Percentiles rank a stretch among this genome's conserved stretches.
Conservation (phyloP, 768 basidiomycete genomes). For the Aureoboletus auriporus region DNA sequence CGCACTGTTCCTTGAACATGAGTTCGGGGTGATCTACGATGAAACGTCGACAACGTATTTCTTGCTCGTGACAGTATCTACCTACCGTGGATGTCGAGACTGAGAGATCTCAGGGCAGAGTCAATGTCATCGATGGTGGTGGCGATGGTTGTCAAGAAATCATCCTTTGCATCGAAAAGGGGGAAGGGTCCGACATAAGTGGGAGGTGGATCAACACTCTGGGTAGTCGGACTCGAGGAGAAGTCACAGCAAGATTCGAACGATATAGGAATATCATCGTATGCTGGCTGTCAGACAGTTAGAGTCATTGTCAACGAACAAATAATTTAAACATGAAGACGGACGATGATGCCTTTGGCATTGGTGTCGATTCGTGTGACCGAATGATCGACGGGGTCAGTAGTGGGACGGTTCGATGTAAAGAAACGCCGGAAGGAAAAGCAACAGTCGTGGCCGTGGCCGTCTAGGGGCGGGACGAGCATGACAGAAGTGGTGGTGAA, state of each 20-base stretch:
- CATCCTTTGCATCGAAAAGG: conserved; percentile 19
- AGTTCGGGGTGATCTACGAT: conserved; percentile 62
- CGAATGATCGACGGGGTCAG: background rate
- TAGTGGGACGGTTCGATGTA: background rate
- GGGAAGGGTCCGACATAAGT: conserved; percentile 32
- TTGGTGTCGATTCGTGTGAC: background rate
- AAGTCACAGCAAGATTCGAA: conserved; percentile 45
- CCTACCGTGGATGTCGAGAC: conserved; percentile 70
- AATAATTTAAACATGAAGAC: background rate
- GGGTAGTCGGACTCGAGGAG: conserved; percentile 25
- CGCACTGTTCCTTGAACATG: conserved; percentile 60
- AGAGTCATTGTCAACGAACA: conserved; percentile 2
- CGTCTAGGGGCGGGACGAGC: conserved; percentile 22
- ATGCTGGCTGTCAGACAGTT: conserved; percentile 11
- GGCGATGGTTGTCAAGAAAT: conserved; percentile 53
- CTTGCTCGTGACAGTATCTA: background rate
- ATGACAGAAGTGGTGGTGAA: conserved; percentile 13
- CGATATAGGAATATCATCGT: conserved; percentile 23
- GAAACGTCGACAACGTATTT: conserved; percentile 6
- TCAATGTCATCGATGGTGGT: conserved; percentile 47
- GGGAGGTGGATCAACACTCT: conserved; percentile 36
- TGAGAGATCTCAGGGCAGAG: conserved; percentile 55
- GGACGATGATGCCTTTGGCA: conserved; percentile 4
- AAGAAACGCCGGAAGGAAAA: conserved; percentile 21
- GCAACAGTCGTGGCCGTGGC: conserved; percentile 19